Base-by-base conservation (phyloP, 2,329 filamentous ascomycete species). In the Boeremia exigua region DNA sequence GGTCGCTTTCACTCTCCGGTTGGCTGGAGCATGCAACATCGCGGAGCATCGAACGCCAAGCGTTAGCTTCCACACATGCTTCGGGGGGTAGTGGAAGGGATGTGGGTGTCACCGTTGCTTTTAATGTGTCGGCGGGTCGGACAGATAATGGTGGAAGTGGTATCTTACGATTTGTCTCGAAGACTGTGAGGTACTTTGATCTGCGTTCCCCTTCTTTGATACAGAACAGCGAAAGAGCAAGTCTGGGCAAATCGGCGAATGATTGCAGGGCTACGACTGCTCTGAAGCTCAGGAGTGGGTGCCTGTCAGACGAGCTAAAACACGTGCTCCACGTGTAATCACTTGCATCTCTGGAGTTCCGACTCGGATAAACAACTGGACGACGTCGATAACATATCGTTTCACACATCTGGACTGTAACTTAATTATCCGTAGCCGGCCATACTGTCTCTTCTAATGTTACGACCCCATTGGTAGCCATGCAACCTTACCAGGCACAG, bases 401-500 rank as follows among this genome's bases (percentile, higher is more conserved):
- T 32, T 33, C 32, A 14, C 19, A 25, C n/a, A 46, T 9, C 30
- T 8, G 40, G 23, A 12, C 11, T 9, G 28, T 34, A 34, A 45
- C 34, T 27, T 34, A 9, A 27, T 30, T 36, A 11, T n/a, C n/a
- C 23, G 29, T 3, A 15, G n/a, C 17, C 12, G 27, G 40, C 32
- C 19, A 23, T 23, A 23, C 12, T 34, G 34, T 10, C 15, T 7
- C 9, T 45, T 25, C 47, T 27, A 14, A 48, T 47, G 37, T 10
- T 43, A 51, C 51, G 48, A 29, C 42, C 17, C 9, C 33, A 23
- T 38, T 30, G 60, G 60, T 58, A 62, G 54, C 39, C 44, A 69
- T 68, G 66, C 65, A 68, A 49, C 60, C 66, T 32, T 63, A 65
- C 49, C 50, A 56, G 38, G 54, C 43, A 19, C 60, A 58, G n/a